Evolutionary conservation across 2,329 filamentous ascomycete genomes (phyloP).

Genomic region (Davidsoniella eucalypti): DNA sequence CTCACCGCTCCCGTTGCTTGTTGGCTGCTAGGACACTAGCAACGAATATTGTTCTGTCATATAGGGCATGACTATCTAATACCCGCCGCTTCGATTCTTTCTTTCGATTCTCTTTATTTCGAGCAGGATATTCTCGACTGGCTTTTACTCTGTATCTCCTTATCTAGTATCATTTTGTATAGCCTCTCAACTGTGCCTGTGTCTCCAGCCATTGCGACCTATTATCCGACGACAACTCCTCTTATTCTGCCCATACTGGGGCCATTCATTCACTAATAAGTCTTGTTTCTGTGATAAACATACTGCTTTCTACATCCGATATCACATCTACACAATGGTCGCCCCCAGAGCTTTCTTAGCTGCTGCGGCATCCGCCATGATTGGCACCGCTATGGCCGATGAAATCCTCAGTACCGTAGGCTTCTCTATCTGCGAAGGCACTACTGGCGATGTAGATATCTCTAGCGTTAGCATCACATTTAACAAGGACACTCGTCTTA

Average conservation of each 20-base stretch:
- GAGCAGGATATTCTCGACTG: constrained; percentile 10
- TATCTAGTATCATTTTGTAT: not conserved
- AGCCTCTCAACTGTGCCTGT: not conserved
- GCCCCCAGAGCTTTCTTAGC: constrained; percentile 2
- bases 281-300: not conserved
- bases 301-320: not conserved
- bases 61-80: too few species aligned
- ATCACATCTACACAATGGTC: not conserved
- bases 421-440: constrained; percentile 52
- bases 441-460: constrained; percentile 42
- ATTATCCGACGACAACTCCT: too few species aligned
- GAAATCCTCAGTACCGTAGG: constrained; percentile 67
- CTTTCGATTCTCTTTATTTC: constrained; percentile 4
- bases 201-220: constrained; percentile 1
- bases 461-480: constrained; percentile 63
- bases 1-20: not conserved
- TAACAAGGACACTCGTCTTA: constrained; percentile 53
- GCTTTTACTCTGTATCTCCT: constrained; percentile 1
- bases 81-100: not conserved
- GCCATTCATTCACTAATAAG: not conserved
- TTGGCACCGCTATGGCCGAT: constrained; percentile 38
- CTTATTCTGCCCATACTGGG: not conserved
- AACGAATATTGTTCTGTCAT: constrained; percentile 8
- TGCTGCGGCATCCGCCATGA: constrained; percentile 22
- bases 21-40: not conserved